A percentile compares a stretch with the other conserved stretches of the same genome.
phyloP scores from a whole-genome alignment of 2,329 filamentous ascomycete species.

The Aspergillus transmontanensis region DNA sequence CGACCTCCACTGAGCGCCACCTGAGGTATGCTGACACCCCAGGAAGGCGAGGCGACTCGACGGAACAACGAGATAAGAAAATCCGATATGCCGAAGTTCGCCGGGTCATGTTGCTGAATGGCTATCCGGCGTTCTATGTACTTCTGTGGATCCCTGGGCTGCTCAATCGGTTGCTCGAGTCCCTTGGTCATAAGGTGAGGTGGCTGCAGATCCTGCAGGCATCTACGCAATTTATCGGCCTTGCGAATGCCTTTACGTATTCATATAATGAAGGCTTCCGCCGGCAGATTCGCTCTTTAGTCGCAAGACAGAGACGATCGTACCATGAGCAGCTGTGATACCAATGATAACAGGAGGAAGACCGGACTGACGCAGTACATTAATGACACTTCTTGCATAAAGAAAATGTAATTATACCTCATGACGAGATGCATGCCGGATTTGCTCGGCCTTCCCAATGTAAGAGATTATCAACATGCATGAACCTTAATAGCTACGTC shows the following conservation, averaged over 20 bases:
- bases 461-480: neutral
- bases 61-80: neutral
- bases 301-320: neutral
- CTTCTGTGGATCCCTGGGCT: neutral
- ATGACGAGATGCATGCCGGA: neutral
- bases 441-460: neutral
- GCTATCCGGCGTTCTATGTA: neutral
- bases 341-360: neutral
- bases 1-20: neutral
- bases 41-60: neutral
- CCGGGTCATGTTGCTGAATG: neutral
- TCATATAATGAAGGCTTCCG: slow-evolving; percentile 1
- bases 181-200: neutral
- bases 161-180: slow-evolving; percentile 1
- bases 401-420: neutral
- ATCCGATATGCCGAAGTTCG: neutral
- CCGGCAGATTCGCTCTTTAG: neutral
- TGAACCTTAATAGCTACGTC: neutral
- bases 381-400: neutral
- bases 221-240: neutral
- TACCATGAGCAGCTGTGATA: neutral
- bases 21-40: neutral
- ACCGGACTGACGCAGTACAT: neutral
- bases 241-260: neutral
- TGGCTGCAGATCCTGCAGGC: neutral